Evolutionary conservation across 305 asterid genomes (phyloP).

Genomic region (Fraxinus ornus): DNA sequence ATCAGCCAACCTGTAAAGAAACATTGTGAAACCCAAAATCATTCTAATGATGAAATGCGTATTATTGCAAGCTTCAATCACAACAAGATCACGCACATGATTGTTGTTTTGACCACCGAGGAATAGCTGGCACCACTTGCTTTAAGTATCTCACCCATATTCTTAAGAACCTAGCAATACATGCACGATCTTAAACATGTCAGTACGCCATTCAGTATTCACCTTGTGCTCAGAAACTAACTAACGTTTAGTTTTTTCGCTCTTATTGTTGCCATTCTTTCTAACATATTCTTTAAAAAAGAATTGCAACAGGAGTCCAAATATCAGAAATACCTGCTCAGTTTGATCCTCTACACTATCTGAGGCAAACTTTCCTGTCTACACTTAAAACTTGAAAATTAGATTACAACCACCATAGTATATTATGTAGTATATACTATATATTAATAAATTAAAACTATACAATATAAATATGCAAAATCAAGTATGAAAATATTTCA

Average conservation of each 20-base stretch:
- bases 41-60: neutral
- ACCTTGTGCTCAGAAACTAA: neutral
- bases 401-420: neutral
- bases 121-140: constrained; percentile 54
- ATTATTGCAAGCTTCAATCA: neutral
- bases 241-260: neutral
- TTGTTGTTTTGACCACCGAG: constrained; percentile 61
- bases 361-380: constrained; percentile 74
- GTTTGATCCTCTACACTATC: constrained; percentile 85
- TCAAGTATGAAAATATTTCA: neutral
- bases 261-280: neutral
- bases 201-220: neutral
- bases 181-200: constrained; percentile 4
- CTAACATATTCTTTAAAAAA: neutral
- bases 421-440: neutral
- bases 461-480: neutral
- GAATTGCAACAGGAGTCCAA: neutral
- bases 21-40: constrained; percentile 12
- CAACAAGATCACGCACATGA: constrained; percentile 40
- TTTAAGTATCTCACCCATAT: constrained; percentile 60
- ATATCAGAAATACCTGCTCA: constrained; percentile 56
- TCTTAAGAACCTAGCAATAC: constrained; percentile 39
- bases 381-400: constrained; percentile 25
- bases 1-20: constrained; percentile 72
- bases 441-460: neutral